Evolutionary conservation across 495 filamentous ascomycete species (phyloP).

Genomic region (Hapsidospora chrysogenum): DNA sequence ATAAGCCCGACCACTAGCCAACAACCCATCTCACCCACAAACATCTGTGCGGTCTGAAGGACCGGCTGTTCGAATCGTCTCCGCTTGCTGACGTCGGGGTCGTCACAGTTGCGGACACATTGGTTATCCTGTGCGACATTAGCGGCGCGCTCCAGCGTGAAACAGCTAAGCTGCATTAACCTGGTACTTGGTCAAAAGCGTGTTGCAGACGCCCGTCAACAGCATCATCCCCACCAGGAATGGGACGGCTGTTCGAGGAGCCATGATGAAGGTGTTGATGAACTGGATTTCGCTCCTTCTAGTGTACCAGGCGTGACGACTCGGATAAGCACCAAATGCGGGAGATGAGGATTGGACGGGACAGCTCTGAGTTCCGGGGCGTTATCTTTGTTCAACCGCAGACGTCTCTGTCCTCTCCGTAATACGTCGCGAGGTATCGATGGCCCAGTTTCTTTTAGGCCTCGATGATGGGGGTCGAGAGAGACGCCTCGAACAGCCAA

Average conservation of each 20-base stretch:
- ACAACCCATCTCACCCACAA: constrained; percentile 80
- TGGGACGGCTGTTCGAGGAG: constrained; percentile 43
- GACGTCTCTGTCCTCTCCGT: too few species aligned
- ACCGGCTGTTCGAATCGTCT: constrained; percentile 82
- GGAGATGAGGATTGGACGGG: too few species aligned
- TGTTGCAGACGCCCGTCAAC: constrained; percentile 80
- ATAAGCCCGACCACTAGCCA: constrained; percentile 68
- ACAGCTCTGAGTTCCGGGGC: too few species aligned
- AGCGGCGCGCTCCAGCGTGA: too few species aligned
- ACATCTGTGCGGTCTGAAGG: constrained; percentile 91
- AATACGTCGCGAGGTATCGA: too few species aligned
- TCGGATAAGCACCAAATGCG: too few species aligned
- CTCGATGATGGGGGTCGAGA: too few species aligned
- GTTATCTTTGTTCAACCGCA: too few species aligned
- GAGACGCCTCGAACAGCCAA: too few species aligned
- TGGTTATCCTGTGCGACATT: constrained; percentile 67
- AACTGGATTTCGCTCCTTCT: too few species aligned
- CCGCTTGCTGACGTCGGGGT: constrained; percentile 48
- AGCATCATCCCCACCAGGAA: constrained; percentile 89
- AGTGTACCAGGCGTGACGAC: too few species aligned
- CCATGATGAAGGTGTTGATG: constrained; percentile 5
- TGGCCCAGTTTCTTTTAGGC: too few species aligned
- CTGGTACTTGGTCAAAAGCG: constrained; percentile 91
- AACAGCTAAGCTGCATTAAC: constrained; percentile 27
- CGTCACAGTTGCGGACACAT: constrained; percentile 82